Percentiles rank a stretch among this genome's conserved stretches.
Evolutionary conservation across 2,329 filamentous ascomycete species (phyloP).

Genomic region (Aphanoascus verrucosus): DNA sequence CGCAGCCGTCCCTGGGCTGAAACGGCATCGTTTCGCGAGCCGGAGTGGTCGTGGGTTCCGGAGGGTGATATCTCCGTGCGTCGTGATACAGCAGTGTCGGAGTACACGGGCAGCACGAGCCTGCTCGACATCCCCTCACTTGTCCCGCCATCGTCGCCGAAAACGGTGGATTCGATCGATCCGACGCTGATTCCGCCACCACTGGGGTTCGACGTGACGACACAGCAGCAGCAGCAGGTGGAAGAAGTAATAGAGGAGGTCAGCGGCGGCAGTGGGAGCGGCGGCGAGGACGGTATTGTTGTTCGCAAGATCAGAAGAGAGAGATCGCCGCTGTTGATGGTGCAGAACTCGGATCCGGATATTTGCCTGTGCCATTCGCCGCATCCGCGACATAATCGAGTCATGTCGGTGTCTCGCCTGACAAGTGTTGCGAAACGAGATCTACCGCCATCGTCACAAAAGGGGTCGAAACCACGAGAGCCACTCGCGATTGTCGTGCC

Average conservation of each 20-base stretch:
- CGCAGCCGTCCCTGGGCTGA: neutral
- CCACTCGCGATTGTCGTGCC: neutral
- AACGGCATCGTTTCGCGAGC: neutral
- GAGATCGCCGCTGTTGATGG: neutral
- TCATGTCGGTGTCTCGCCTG: neutral
- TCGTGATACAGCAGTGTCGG: neutral
- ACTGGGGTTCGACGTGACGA: neutral
- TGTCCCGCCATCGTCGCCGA: conserved; percentile 1
- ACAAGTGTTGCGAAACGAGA: neutral
- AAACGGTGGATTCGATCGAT: conserved; percentile 8
- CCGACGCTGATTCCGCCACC: conserved; percentile 8
- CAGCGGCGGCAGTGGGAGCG: neutral
- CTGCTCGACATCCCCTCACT: neutral
- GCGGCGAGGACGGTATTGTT: neutral
- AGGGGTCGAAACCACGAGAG: neutral
- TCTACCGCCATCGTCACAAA: neutral
- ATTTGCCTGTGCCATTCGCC: conserved; percentile 13
- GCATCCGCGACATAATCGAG: conserved; percentile 12
- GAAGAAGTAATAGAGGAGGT: too few relatives aligned
- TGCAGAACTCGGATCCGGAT: conserved; percentile 3
- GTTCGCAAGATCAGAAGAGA: neutral
- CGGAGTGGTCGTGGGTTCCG: neutral
- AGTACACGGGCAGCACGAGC: neutral
- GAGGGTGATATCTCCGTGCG: neutral
- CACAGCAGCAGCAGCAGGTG: too few relatives aligned